Evolutionary conservation across 2,329 filamentous ascomycete genomes (phyloP), one percentile per base, ranked within the genome.

Genomic region (Dactylellina cionopaga): DNA sequence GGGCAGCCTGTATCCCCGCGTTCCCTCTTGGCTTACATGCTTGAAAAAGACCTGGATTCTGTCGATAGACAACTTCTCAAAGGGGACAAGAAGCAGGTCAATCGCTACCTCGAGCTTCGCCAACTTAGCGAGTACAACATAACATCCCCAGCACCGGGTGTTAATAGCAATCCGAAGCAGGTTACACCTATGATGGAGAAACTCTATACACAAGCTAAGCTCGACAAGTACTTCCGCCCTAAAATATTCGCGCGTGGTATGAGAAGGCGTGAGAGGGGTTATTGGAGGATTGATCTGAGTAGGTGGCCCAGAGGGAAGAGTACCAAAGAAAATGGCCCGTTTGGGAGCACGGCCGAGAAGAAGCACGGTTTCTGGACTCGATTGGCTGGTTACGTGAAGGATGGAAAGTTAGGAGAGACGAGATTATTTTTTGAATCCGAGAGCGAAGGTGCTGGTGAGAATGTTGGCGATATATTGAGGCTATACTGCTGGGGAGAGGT

Each of bases 401-500:
- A 51, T 24, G 63, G 63, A 3, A 41, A 52, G 15, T 44, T 68
- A 27, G 52, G 63, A 6, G 63, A 68, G 35, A 58, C 63, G 4
- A 35, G 63, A 11, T 19, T 68, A 11, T 68, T 58, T 15, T 68
- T 68, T 35, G 63, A 68, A 17, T 58, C 51, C 19, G 52, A 68
- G 33, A 58, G 46, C 24, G 63, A 68, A 25, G 63, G 63, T 1
- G 51, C 63, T 22, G 63, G 63, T 1, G 63, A 68, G 1, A 15
- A 59, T n/a, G 51, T 58, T 51, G 63, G 63, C 11, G 63, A 68
- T 46, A 68, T 68, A 11, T 43, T 68, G n/a, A 27, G 63, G 31
- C 19, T 68, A 22, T 68, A 68, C 33, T 68, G 63, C 29, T 68
- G 49, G 47, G 63, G 63, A 15, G 63, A 68, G 44, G 63, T 52